phyloP scores from a whole-genome alignment of 1,284 basidiomycete species.

The Irpex sp. region DNA sequence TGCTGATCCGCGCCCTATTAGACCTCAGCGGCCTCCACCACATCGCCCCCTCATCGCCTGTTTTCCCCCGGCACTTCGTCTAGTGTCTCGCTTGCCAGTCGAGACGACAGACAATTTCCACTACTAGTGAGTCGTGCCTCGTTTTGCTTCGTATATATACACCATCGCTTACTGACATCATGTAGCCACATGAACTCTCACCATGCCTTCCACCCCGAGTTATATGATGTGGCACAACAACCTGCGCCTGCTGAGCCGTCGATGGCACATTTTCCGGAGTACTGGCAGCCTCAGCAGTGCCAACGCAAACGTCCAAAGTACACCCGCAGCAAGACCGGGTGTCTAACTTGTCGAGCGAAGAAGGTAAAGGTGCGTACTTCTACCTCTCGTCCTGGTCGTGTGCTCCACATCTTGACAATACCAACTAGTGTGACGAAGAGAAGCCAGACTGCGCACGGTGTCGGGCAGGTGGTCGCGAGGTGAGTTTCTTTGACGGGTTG shows the following conservation, averaged over 20 bases:
- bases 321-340: conserved; percentile 82
- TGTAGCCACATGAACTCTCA: background rate
- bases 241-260: conserved; percentile 33
- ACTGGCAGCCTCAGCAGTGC: conserved; percentile 41
- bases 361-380: conserved; percentile 71
- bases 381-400: background rate
- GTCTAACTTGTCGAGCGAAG: conserved; percentile 79
- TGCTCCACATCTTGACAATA: too few relatives aligned
- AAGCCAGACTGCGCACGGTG: too few relatives aligned
- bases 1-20: conserved; percentile 7
- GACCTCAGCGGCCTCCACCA: conserved; percentile 22
- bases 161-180: background rate
- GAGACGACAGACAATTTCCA: conserved; percentile 60
- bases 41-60: conserved; percentile 16
- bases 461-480: too few relatives aligned
- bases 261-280: conserved; percentile 29
- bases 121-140: background rate
- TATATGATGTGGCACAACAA: background rate
- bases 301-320: conserved; percentile 82
- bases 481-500: too few relatives aligned
- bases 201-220: background rate
- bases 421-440: too few relatives aligned
- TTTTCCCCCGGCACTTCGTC: conserved; percentile 17
- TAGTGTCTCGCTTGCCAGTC: conserved; percentile 25
- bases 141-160: background rate